Base-by-base conservation (phyloP, 2,329 filamentous ascomycete genomes). In the Huntiella savannae region DNA sequence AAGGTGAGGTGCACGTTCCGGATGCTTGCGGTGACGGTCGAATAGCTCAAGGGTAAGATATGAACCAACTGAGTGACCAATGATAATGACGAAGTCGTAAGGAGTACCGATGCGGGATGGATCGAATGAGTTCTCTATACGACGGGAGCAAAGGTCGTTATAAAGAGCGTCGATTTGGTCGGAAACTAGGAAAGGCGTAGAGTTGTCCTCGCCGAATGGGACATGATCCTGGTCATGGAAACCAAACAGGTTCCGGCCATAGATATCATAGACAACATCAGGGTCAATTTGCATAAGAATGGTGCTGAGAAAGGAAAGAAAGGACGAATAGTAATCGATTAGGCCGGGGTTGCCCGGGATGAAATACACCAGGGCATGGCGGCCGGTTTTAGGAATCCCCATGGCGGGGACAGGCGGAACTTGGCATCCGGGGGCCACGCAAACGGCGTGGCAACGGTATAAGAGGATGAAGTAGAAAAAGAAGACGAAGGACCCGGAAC, bases 291-390 rank as follows among this genome's bases (percentile, higher is more conserved):
- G 59, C 51, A 70, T 63, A 10, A 84, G 61, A 10, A 74, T 60
- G 1, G 60, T 57, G 40, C 74, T 66, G 2, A 86, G 62, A 11
- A 68, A 63, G 0, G 63, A 63, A 8, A 86, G 65, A 59, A 85
- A 88, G 34, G 71, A 67, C 48, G 62, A 63, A 60, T 88, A 88
- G 66, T 82, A 88, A 47, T 70, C 72, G 43, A 86, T 71, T 13
- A 85, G 65, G 4, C 82, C 82, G 4, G 82, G 82, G 53, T 88
- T 88, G 15, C 82, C 82, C 22, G 79, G 73, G 36, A 88, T 68
- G 59, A 83, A 79, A 63, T 76, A 85, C 53, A 87, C 63, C 43
- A 86, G 69, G 50, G 61, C 62, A 50, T 56, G 61, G 11, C 51
- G 51, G 13, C 50, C 47, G 40, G 53, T 47, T 6, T 44, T 41